phyloP scores from a whole-genome alignment of 2,329 filamentous ascomycete species.

The Fusarium hainanense region DNA sequence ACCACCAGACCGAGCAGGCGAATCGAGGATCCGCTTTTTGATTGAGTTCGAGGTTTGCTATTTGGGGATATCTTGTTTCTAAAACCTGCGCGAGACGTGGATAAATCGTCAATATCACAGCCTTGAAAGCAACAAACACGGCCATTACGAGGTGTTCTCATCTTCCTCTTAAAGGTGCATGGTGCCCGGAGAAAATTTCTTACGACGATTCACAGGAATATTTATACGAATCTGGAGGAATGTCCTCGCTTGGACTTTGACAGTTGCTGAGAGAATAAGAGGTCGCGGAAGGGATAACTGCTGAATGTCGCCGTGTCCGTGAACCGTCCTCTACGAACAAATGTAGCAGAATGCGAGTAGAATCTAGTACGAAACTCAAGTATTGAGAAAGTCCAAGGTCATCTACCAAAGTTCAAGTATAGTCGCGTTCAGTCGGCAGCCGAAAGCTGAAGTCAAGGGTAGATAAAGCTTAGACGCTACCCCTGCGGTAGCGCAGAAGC shows the following conservation, averaged over 20 bases:
- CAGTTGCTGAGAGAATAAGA: fast-evolving
- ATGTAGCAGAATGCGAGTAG: too few species aligned
- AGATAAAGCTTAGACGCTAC: neutral
- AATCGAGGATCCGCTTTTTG: neutral
- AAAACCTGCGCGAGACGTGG: too few species aligned
- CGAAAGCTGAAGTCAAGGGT: neutral
- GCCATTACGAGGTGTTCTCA: neutral
- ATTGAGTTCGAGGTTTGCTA: neutral
- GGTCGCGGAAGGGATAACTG: too few species aligned
- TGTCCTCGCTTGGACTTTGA: fast-evolving
- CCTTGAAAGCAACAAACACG: fast-evolving
- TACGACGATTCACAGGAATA: fast-evolving
- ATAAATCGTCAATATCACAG: fast-evolving
- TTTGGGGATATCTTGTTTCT: too few species aligned
- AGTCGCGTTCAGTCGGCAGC: too few species aligned
- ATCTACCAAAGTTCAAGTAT: too few species aligned
- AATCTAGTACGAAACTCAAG: too few species aligned
- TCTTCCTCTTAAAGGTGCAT: fast-evolving
- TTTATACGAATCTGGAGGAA: fast-evolving
- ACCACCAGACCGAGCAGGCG: slow-evolving; percentile 59
- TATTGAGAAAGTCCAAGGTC: too few species aligned
- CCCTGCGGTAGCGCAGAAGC: neutral
- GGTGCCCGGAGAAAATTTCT: fast-evolving
- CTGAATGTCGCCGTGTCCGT: neutral
- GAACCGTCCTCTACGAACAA: too few species aligned